phyloP scores from a whole-genome alignment of 2,329 filamentous ascomycete species.

The Orbilia ellipsospora region DNA sequence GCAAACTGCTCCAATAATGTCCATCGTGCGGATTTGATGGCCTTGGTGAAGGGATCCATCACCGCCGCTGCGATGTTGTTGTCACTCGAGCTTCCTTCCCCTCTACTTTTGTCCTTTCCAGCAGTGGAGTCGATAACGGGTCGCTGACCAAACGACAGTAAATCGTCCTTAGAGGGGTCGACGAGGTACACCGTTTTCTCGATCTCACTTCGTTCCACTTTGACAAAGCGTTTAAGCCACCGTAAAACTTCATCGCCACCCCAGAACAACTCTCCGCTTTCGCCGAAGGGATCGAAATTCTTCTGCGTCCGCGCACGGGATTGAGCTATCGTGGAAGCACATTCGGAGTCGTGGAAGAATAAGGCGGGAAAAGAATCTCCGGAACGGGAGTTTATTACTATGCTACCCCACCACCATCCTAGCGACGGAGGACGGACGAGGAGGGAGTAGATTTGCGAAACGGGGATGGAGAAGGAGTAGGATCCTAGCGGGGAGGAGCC shows the following conservation, averaged over 20 bases:
- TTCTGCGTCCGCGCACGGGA: constrained; percentile 86
- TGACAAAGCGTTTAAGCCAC: constrained; percentile 87
- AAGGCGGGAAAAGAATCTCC: constrained; percentile 94
- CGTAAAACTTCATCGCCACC: constrained; percentile 93
- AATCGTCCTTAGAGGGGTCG: constrained; percentile 86
- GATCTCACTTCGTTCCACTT: constrained; percentile 82
- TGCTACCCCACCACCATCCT: constrained; percentile 97
- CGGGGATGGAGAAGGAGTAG: constrained; percentile 90
- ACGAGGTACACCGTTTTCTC: constrained; percentile 93
- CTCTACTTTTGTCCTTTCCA: constrained; percentile 33
- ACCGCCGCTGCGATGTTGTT: constrained; percentile 70
- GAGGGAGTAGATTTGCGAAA: constrained; percentile 89
- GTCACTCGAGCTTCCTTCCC: constrained; percentile 59
- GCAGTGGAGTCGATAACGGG: constrained; percentile 63
- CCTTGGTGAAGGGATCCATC: constrained; percentile 94
- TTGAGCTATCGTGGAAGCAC: constrained; percentile 92
- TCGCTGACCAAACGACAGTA: constrained; percentile 78
- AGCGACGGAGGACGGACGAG: constrained; percentile 89
- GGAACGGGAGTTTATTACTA: constrained; percentile 89
- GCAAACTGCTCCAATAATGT: constrained; percentile 96
- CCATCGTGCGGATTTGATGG: constrained; percentile 94
- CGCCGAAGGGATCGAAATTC: constrained; percentile 89
- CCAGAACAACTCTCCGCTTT: constrained; percentile 91
- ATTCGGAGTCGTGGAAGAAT: constrained; percentile 98
- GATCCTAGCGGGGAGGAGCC: constrained; percentile 74